These are phyloP conservation scores for Alternaria hordeiaustralica DNA, from an alignment of 2,329 filamentous ascomycete genomes.

Conservation along the genomic window DNA sequence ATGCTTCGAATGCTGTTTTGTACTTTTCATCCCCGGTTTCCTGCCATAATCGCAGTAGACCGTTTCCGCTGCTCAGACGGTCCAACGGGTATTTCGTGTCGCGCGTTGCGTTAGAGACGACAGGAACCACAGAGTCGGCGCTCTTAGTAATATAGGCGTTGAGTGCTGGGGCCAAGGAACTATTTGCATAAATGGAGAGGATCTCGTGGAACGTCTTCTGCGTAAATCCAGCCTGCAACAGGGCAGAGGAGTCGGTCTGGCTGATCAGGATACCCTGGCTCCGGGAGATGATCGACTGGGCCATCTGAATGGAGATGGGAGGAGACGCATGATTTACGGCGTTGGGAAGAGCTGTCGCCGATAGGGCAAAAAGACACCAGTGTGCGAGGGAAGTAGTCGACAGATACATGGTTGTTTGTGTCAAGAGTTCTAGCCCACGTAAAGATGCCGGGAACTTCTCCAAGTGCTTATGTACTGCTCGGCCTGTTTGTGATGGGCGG, in stretches of 20 bases:
- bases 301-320: slow-evolving; percentile 29
- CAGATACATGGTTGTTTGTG: neutral
- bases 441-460: neutral
- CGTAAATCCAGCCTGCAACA: slow-evolving; percentile 43
- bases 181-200: slow-evolving; percentile 8
- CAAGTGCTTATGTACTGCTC: neutral
- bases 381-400: neutral
- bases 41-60: slow-evolving; percentile 25
- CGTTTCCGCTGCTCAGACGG: slow-evolving; percentile 39
- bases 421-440: neutral
- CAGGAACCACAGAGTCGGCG: slow-evolving; percentile 19
- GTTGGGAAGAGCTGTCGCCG: neutral
- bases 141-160: slow-evolving; percentile 24
- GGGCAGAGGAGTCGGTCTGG: slow-evolving; percentile 22
- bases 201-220: slow-evolving; percentile 39
- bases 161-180: neutral
- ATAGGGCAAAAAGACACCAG: neutral
- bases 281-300: slow-evolving; percentile 40
- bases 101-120: slow-evolving; percentile 24
- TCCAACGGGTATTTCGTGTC: slow-evolving; percentile 37
- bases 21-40: slow-evolving; percentile 20
- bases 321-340: neutral
- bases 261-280: slow-evolving; percentile 38
- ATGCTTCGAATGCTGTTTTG: slow-evolving; percentile 8
- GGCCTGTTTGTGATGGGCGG: neutral